A percentile compares a stretch with the other conserved stretches of the same genome.
Evolutionary conservation across 768 basidiomycete genomes (phyloP).

Genomic region (Mycena floridula): DNA sequence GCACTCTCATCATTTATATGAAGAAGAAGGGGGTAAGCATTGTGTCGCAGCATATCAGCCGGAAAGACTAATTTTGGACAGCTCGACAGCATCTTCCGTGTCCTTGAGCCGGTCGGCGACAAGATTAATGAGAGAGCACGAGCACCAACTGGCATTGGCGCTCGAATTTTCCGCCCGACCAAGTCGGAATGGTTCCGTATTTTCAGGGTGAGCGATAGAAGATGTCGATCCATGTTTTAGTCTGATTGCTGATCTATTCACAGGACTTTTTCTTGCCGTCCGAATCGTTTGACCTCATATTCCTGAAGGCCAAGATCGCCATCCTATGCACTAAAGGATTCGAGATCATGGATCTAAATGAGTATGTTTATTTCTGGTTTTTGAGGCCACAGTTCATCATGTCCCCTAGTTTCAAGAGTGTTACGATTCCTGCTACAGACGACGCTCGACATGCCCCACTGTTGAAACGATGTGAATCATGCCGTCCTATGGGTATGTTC

Average conservation of each 20-base stretch:
- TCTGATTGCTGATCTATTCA: background rate
- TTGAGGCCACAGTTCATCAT: constrained; percentile 16
- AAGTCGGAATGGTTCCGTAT: constrained; percentile 94
- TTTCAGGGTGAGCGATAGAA: constrained; percentile 63
- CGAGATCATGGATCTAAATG: constrained; percentile 96
- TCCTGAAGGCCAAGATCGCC: constrained; percentile 89
- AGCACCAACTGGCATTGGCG: constrained; percentile 62
- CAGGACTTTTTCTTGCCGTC: constrained; percentile 89
- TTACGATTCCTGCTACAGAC: constrained; percentile 83
- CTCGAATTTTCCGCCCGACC: constrained; percentile 70
- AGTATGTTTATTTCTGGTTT: constrained; percentile 50
- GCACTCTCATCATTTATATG: constrained; percentile 82
- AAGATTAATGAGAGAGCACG: constrained; percentile 76
- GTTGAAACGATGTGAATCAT: constrained; percentile 75
- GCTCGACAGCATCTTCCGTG: constrained; percentile 92
- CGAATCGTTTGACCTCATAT: constrained; percentile 86
- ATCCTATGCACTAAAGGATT: constrained; percentile 93
- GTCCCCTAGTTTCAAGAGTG: constrained; percentile 68
- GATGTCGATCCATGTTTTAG: no score
- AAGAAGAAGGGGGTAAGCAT: constrained; percentile 63
- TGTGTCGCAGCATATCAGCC: constrained; percentile 53
- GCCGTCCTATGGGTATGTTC: constrained; percentile 87
- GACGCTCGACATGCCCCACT: constrained; percentile 58
- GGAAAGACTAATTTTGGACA: constrained; percentile 55
- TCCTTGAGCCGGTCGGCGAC: constrained; percentile 87